Conservation (phyloP, 2,329 filamentous ascomycete genomes). For the Lachnellula arida region DNA sequence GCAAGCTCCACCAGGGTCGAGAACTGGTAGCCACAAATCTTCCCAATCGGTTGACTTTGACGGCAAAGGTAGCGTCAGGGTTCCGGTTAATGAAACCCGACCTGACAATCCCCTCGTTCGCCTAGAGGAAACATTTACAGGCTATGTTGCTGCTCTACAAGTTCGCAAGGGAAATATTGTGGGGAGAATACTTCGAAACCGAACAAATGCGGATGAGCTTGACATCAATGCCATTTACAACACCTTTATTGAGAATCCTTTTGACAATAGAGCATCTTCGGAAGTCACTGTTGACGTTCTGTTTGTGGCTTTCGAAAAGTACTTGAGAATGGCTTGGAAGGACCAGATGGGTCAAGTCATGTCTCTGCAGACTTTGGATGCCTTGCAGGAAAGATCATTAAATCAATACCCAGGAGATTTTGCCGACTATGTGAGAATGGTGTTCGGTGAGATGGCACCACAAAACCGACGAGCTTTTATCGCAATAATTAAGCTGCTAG, state of each 20-base stretch:
- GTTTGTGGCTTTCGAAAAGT: constrained; percentile 91
- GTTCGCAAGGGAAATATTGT: constrained; percentile 83
- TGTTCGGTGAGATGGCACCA: constrained; percentile 62
- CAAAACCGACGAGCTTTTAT: constrained; percentile 75
- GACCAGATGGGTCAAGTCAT: constrained; percentile 85
- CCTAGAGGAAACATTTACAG: constrained; percentile 79
- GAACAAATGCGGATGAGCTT: constrained; percentile 68
- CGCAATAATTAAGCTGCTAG: constrained; percentile 77
- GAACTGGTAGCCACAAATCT: constrained; percentile 28
- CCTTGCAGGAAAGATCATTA: constrained; percentile 64
- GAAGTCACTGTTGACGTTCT: constrained; percentile 79
- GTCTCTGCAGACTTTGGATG: constrained; percentile 63
- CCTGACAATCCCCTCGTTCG: constrained; percentile 64
- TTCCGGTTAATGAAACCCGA: constrained; percentile 45
- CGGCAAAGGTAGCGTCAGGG: constrained; percentile 31
- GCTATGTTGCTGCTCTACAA: constrained; percentile 77
- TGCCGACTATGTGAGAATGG: constrained; percentile 60
- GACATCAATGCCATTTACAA: constrained; percentile 89
- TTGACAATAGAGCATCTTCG: constrained; percentile 67
- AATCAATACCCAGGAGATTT: constrained; percentile 69
- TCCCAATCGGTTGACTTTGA: constrained; percentile 27
- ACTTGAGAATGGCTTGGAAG: constrained; percentile 80
- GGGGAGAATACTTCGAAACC: constrained; percentile 67
- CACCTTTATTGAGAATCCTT: constrained; percentile 75
- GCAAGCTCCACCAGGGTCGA: constrained; percentile 21